Base-by-base conservation (phyloP, 1,284 basidiomycete species). In the Taiwanofungus camphoratus region DNA sequence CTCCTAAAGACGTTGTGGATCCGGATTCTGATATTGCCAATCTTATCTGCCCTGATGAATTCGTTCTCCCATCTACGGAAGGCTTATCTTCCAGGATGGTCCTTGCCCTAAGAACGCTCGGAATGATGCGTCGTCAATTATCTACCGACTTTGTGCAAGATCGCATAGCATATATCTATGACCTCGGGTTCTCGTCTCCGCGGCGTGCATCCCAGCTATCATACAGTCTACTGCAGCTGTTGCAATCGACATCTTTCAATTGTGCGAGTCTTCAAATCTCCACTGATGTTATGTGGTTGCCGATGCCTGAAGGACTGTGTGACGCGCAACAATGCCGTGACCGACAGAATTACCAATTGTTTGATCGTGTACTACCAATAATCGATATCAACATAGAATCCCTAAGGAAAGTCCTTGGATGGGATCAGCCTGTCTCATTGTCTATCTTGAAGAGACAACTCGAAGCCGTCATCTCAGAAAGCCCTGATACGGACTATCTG, bases 1-100 rank as follows among this genome's bases (percentile, higher is more conserved):
- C 51, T 6, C 50, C 52, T 15, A 22, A 31, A 18, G 45, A 52
- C 6, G 35, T 52, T 8, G 24, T 53, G 3, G 52, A 53, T 39
- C 42, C 52, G 3, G 18, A 22, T 1, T 39, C 41, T 11, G 12
- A 19, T 5, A 47, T 52, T 20, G 31, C 47, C 5, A 22, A 22
- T 11, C 32, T 53, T 4, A 29, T 52, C 8, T 35, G 36, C 15
- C 27, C 30, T 4, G 32, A 44, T 13, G 50, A 53, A 16, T 8
- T 13, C 9, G 22, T 32, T 7, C 34, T 40, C 2, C 41, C 32
- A 9, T 5, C 27, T 9, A 7, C 11, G 5, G 16, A 11, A 3
- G 39, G 26, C 9, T 19, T 40, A 12, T 29, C 29, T 20, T 13
- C 5, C 6, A 19, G 20, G 16, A 40, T 40, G 24, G n/a, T 30